A percentile compares a stretch with the other conserved stretches of the same genome.
Conservation (phyloP, 2,329 filamentous ascomycete species). For the Dryadomyces sulphureus region DNA sequence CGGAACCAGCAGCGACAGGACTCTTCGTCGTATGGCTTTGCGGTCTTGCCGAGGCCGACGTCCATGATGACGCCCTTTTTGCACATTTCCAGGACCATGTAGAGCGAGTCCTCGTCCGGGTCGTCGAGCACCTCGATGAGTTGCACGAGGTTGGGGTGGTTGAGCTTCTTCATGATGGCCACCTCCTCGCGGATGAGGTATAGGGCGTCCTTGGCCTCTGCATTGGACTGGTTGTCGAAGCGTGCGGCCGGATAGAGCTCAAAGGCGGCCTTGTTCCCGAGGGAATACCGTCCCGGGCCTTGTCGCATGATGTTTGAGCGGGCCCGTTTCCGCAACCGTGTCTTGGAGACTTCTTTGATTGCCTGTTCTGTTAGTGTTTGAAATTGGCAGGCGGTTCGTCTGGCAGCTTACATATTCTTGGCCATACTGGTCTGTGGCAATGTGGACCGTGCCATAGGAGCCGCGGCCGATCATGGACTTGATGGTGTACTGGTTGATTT, state of each 20-base stretch:
- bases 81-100: constrained; percentile 99
- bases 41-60: constrained; percentile 70
- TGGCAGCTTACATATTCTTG: constrained; percentile 65
- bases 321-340: constrained; percentile 72
- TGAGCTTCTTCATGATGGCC: constrained; percentile 97
- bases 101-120: constrained; percentile 85
- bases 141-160: constrained; percentile 86
- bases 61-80: constrained; percentile 97
- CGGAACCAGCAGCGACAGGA: constrained; percentile 84
- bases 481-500: constrained; percentile 91
- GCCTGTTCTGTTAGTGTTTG: constrained; percentile 40
- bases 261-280: constrained; percentile 28
- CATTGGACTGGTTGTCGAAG: constrained; percentile 25
- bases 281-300: constrained; percentile 21
- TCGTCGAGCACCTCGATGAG: constrained; percentile 92
- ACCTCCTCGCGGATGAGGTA: constrained; percentile 91
- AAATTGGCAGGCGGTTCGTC: not conserved
- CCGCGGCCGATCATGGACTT: constrained; percentile 92
- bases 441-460: constrained; percentile 86
- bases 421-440: constrained; percentile 80
- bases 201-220: constrained; percentile 55
- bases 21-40: constrained; percentile 70
- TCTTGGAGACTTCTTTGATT: constrained; percentile 95
- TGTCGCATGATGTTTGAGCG: constrained; percentile 70
- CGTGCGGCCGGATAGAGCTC: constrained; percentile 12